Conservation (phyloP, 345 rosid species). For the Crucihimalaya himalaica region DNA sequence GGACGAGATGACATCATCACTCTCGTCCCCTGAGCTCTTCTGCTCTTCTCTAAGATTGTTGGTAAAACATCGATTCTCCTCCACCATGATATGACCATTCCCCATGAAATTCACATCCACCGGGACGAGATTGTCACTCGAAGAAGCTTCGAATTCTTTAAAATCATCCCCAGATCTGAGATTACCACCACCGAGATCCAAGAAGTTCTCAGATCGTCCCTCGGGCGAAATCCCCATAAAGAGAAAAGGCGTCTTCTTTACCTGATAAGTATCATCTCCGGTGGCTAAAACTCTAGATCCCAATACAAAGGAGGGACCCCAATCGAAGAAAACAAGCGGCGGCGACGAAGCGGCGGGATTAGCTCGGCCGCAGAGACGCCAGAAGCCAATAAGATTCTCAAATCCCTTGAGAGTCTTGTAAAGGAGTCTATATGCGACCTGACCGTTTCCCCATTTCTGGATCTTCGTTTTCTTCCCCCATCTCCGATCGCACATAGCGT, state of each 20-base stretch:
- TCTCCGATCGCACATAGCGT: slow-evolving; percentile 64
- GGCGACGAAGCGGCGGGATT: slow-evolving; percentile 48
- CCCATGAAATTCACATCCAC: slow-evolving; percentile 81
- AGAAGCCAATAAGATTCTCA: slow-evolving; percentile 81
- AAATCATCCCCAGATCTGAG: slow-evolving; percentile 30
- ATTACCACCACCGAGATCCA: slow-evolving; percentile 60
- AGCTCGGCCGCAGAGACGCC: slow-evolving; percentile 79
- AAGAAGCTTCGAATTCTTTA: slow-evolving; percentile 33
- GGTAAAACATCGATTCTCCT: slow-evolving; percentile 50
- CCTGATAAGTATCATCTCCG: slow-evolving; percentile 47
- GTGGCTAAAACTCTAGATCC: slow-evolving; percentile 65
- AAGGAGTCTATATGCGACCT: slow-evolving; percentile 58
- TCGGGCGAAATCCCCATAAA: slow-evolving; percentile 56
- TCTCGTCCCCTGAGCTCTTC: slow-evolving; percentile 50
- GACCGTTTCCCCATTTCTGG: slow-evolving; percentile 72
- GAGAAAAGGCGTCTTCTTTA: slow-evolving; percentile 64
- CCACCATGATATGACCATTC: slow-evolving; percentile 60
- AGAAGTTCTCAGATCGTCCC: slow-evolving; percentile 55
- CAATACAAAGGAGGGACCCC: slow-evolving; percentile 73
- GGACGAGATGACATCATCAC: slow-evolving; percentile 47
- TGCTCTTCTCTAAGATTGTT: slow-evolving; percentile 14
- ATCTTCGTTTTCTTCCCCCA: slow-evolving; percentile 82
- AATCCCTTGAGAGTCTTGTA: slow-evolving; percentile 62
- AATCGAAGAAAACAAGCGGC: slow-evolving; percentile 70
- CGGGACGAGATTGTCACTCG: slow-evolving; percentile 48